Conservation (phyloP, 331 rosid genomes). For the Quercus lobata region DNA sequence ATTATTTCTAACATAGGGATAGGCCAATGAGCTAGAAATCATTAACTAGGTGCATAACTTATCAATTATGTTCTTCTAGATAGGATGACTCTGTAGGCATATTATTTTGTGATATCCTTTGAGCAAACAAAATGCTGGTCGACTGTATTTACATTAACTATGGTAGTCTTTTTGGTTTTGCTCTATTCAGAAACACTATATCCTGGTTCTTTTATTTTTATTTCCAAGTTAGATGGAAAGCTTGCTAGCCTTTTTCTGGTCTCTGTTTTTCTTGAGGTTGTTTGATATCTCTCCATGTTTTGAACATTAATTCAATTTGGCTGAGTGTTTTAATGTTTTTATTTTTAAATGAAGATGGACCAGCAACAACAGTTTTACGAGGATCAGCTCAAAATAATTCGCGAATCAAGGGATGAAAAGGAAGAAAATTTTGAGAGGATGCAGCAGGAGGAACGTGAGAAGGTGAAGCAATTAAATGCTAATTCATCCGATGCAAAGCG, state of each 20-base stretch:
- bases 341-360: constrained; percentile 48
- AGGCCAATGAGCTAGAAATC: neutral
- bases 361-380: constrained; percentile 67
- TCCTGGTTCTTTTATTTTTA: neutral
- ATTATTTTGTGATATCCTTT: neutral
- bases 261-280: neutral
- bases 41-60: too few species aligned
- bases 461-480: constrained; percentile 50
- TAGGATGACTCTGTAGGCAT: too few species aligned
- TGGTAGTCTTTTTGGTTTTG: neutral
- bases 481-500: constrained; percentile 32
- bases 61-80: too few species aligned
- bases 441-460: constrained; percentile 81
- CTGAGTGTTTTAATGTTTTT: constrained; percentile 13
- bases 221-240: neutral
- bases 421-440: constrained; percentile 75
- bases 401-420: constrained; percentile 45
- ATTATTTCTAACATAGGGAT: neutral
- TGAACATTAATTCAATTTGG: neutral
- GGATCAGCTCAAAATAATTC: constrained; percentile 55
- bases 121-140: neutral
- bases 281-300: neutral
- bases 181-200: too few species aligned
- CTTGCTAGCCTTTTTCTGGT: neutral
- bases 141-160: neutral